Evolutionary conservation across 371 early-diverging fungal species (phyloP), one percentile per base, ranked within the genome.

Genomic region (Mucor sp.): DNA sequence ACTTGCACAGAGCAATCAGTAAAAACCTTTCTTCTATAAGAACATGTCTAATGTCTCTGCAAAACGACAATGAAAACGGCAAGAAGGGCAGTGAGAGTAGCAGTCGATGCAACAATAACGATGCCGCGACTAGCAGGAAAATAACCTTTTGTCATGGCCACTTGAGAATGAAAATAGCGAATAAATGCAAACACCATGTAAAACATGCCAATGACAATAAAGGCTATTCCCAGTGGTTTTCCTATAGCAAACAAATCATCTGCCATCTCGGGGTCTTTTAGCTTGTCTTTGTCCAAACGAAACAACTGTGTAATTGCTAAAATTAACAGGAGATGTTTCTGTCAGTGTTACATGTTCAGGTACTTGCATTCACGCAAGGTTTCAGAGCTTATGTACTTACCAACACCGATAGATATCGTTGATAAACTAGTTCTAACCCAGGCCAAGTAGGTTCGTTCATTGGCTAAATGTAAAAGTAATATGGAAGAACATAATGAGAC

Each of bases 381-480:
- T 35, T 15, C 27, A 30, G 19, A 30, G 30, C 6, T 30, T 8
- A 4, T 47, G 14, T 21, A 33, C 68, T 78, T 77, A 82, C 83
- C 86, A 62, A 93, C 87, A 28, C 94, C 94, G 7, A 92, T 87
- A 5, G 92, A 91, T 43, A 92, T 89, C 43, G 88, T 76, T 0
- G 93, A 88, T 33, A 93, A 66, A 30, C 91, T 91, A 3, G 94
- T 89, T 44, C 93, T 83, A 50, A 93, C 70, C 92, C 92, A 93
- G 4, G 93, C 91, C 1, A 93, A 79, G 60, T 83, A 93, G 11
- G 94, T 93, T 43, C 94, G 84, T 67, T 93, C 94, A 68, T 93
- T 93, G 41, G 94, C 91, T 87, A 75, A 50, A 57, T 14, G 25
- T 32, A 48, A 28, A 25, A 14, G 41, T 5, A 41, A 41, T 41